A percentile compares a stretch with the other conserved stretches of the same genome.
Evolutionary conservation across 2,329 filamentous ascomycete genomes (phyloP).

Genomic region (Aspergillus brasiliensis): DNA sequence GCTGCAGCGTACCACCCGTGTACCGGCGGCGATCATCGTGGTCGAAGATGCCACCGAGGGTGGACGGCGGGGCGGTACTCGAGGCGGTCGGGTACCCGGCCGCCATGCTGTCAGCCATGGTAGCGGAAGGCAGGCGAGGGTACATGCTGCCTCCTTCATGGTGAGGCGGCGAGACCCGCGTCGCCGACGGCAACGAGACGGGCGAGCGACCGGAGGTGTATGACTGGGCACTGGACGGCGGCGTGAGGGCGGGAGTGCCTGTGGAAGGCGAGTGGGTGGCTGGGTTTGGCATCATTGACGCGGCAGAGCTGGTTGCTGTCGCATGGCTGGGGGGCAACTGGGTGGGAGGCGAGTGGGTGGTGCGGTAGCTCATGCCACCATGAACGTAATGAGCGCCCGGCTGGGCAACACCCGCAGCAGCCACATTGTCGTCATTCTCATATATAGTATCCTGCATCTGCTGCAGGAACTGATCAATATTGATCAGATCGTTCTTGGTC

Average conservation of each 20-base stretch:
- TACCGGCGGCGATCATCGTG: slow-evolving; percentile 63
- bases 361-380: slow-evolving; percentile 54
- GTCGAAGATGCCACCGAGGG: slow-evolving; percentile 62
- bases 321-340: slow-evolving; percentile 47
- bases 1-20: slow-evolving; percentile 62
- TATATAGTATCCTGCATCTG: slow-evolving; percentile 97
- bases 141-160: slow-evolving; percentile 59
- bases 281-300: slow-evolving; percentile 42
- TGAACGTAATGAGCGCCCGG: slow-evolving; percentile 69
- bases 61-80: slow-evolving; percentile 62
- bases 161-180: slow-evolving; percentile 54
- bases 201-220: slow-evolving; percentile 66
- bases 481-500: slow-evolving; percentile 89
- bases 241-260: slow-evolving; percentile 64
- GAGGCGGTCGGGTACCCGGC: slow-evolving; percentile 53
- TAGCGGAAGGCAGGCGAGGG: slow-evolving; percentile 63
- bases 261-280: slow-evolving; percentile 49
- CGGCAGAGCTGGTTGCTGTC: slow-evolving; percentile 39
- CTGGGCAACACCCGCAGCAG: slow-evolving; percentile 75
- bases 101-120: slow-evolving; percentile 58
- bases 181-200: slow-evolving; percentile 54
- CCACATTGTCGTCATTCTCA: slow-evolving; percentile 82
- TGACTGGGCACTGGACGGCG: slow-evolving; percentile 63
- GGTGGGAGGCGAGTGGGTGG: slow-evolving; percentile 58
- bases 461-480: slow-evolving; percentile 92